Conservation (phyloP, 176 grass and related monocot species). For the Coix lacrymajobi region DNA sequence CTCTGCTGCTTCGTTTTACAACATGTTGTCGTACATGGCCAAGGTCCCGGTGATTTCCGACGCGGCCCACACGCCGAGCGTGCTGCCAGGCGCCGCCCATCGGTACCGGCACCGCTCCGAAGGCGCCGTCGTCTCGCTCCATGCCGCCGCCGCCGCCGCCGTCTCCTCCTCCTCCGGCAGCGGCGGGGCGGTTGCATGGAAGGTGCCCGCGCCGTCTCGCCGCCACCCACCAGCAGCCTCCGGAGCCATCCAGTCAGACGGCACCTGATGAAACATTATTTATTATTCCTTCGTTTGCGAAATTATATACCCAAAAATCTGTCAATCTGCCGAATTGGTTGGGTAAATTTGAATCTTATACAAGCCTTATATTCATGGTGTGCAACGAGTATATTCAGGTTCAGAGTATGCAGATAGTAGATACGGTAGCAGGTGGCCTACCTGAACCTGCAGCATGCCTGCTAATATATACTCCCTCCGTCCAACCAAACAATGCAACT, state of each 20-base stretch:
- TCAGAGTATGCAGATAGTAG: too few relatives aligned
- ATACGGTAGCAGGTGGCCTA: too few relatives aligned
- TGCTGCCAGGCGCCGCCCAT: background rate
- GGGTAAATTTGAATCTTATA: too few relatives aligned
- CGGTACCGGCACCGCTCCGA: slow-evolving; percentile 18
- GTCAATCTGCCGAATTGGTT: too few relatives aligned
- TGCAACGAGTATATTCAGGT: too few relatives aligned
- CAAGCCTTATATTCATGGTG: too few relatives aligned
- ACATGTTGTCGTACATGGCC: background rate
- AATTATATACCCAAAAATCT: background rate
- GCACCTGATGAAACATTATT: too few relatives aligned
- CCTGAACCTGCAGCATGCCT: too few relatives aligned
- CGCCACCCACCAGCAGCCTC: background rate
- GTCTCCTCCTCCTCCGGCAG: background rate
- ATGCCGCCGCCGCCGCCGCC: background rate
- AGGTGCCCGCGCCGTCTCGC: background rate
- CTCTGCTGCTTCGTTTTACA: too few relatives aligned
- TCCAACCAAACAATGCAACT: too few relatives aligned
- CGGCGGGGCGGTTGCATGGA: background rate
- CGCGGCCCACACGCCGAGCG: background rate
- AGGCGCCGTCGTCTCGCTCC: background rate
- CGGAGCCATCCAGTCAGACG: background rate
- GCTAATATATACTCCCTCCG: too few relatives aligned
- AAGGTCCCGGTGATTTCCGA: slow-evolving; percentile 8
- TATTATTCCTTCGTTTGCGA: background rate